Evolutionary conservation across 83 land plant species (phyloP), one percentile per base, ranked within the genome.

Genomic region (Picea abies): DNA sequence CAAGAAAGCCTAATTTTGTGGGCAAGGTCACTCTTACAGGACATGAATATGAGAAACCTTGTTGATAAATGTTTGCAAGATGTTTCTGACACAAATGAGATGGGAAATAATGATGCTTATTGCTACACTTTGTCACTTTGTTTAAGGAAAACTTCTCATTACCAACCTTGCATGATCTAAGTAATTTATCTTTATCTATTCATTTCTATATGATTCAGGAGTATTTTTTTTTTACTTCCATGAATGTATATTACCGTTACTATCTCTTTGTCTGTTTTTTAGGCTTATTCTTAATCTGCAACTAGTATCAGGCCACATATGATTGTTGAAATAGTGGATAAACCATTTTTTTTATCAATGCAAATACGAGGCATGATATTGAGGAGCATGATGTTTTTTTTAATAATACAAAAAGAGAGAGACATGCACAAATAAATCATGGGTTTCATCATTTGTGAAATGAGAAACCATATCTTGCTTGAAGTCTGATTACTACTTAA

Each of bases 1-100:
- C 91, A 90, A 79, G 91, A 96, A 85, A 96, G 95, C 84, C 83
- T 94, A n/a, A 92, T 94, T 44, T 87, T 89, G 85, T 96, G 99
- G 99, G 98, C 97, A 67, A 94, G 87, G 71, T 91, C 94, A 63
- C 84, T 95, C 66, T 76, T 97, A 69, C 85, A 83, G 52, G 81
- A 80, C 37, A 94, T 91, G 56, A 86, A 86, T 68, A 20, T 85
- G 73, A 79, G 63, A 2, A 22, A 85, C 39, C 76, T 97, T 62
- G 85, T 90, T 67, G 99, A 97, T 82, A 93, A 92, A 14, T 49
- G 83, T 76, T 84, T 97, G 79, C 85, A 85, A 20, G 64, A 78
- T 65, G 63, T 63, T 4, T 94, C 89, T 0, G 91, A 92, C 29
- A 5, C 12, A 5, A 81, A 81, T 52, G 90, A 94, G 79, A 88